phyloP scores from a whole-genome alignment of 192 early-diverging fungal genomes.

The Backusella australiensis region DNA sequence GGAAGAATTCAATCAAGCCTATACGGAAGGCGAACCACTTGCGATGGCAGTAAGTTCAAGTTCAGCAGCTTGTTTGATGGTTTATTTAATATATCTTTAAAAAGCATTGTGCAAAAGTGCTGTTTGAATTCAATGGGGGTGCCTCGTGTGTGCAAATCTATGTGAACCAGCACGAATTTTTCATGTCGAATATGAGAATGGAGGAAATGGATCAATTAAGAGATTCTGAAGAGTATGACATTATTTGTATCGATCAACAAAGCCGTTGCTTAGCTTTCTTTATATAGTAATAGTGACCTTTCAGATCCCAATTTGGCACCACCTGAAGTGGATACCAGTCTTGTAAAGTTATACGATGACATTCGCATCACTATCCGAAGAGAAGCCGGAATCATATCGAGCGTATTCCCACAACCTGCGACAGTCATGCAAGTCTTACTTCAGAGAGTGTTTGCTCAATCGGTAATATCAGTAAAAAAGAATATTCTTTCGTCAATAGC shows the following conservation, averaged over 20 bases:
- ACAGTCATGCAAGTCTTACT: slow-evolving; percentile 92
- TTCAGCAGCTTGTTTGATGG: background rate
- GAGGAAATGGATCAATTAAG: slow-evolving; percentile 49
- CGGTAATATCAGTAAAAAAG: slow-evolving; percentile 45
- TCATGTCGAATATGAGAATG: slow-evolving; percentile 76
- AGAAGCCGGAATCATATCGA: slow-evolving; percentile 91
- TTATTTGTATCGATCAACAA: background rate
- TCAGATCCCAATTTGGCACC: slow-evolving; percentile 52
- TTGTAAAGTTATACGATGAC: slow-evolving; percentile 80
- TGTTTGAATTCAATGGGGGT: slow-evolving; percentile 96
- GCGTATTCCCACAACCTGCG: slow-evolving; percentile 90
- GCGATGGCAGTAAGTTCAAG: slow-evolving; percentile 68
- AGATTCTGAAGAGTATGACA: slow-evolving; percentile 35
- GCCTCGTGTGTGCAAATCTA: slow-evolving; percentile 92
- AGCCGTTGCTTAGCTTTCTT: background rate
- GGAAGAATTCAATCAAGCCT: slow-evolving; percentile 84
- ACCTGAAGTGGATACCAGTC: slow-evolving; percentile 65
- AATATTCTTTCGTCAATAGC: background rate
- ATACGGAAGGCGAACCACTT: slow-evolving; percentile 66
- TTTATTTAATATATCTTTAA: background rate
- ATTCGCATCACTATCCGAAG: slow-evolving; percentile 77
- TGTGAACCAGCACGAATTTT: slow-evolving; percentile 97
- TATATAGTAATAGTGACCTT: slow-evolving; percentile 40
- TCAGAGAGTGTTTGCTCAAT: slow-evolving; percentile 95
- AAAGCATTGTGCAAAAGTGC: slow-evolving; percentile 79